A percentile compares a stretch with the other conserved stretches of the same genome.
Evolutionary conservation across 225 moss, liverwort and hornwort species (phyloP).

Genomic region (Asterella californica): DNA sequence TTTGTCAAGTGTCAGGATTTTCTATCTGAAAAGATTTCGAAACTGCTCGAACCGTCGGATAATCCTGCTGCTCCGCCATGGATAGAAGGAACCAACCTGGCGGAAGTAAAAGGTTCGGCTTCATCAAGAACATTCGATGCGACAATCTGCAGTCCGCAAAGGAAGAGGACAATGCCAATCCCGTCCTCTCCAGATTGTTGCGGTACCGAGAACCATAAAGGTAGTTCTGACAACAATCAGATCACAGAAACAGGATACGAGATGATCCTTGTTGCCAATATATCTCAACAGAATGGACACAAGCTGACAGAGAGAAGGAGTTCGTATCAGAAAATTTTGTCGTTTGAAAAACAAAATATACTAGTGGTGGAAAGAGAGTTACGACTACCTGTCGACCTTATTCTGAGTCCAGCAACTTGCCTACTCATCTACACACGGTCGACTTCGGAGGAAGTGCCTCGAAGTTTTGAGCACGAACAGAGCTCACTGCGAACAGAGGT

Average conservation of each 20-base stretch:
- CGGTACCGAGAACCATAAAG: neutral
- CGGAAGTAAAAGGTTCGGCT: neutral
- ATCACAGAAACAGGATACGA: conserved; percentile 12
- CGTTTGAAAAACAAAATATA: conserved; percentile 69
- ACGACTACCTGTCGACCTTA: conserved; percentile 74
- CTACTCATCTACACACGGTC: conserved; percentile 66
- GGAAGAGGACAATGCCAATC: neutral
- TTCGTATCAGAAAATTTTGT: conserved; percentile 73
- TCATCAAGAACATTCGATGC: neutral
- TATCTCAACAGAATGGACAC: conserved; percentile 44
- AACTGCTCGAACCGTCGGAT: neutral
- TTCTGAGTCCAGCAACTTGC: conserved; percentile 74
- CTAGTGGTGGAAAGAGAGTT: conserved; percentile 88
- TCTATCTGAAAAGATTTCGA: neutral
- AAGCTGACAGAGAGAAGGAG: conserved; percentile 55
- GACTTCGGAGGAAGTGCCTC: conserved; percentile 40
- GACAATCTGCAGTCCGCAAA: neutral
- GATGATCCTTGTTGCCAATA: conserved; percentile 63
- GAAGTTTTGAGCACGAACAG: conserved; percentile 31
- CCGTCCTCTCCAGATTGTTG: neutral
- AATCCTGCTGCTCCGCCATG: neutral
- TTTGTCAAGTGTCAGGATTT: neutral
- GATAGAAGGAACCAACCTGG: neutral
- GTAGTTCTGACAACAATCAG: neutral
- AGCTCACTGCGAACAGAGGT: conserved; percentile 34